phyloP scores from a whole-genome alignment of 73 alveolate species.

The Paramecium sonneborni region DNA sequence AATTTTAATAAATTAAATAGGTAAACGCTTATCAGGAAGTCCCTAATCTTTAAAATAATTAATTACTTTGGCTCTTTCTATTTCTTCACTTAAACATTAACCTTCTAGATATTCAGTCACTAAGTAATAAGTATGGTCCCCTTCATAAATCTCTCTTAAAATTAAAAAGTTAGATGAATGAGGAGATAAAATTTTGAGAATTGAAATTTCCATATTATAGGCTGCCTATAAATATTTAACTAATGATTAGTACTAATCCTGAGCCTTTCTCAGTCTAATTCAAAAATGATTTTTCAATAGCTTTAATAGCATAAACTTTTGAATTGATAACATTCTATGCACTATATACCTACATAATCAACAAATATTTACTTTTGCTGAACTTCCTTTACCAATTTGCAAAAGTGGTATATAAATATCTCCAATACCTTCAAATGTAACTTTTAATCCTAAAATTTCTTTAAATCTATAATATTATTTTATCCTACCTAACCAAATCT shows the following conservation, averaged over 20 bases:
- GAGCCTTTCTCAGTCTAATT: background rate
- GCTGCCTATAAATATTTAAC: background rate
- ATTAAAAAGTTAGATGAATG: background rate
- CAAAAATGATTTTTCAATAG: conserved; percentile 13
- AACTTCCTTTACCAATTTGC: background rate
- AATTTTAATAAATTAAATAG: background rate
- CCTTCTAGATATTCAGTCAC: background rate
- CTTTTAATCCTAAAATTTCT: background rate
- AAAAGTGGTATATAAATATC: background rate
- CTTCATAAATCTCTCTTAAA: conserved; percentile 35
- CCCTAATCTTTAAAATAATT: background rate
- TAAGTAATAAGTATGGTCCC: conserved; percentile 30
- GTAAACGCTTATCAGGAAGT: background rate
- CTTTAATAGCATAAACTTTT: conserved; percentile 31
- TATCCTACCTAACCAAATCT: background rate
- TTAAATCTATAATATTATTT: background rate
- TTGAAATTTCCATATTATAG: background rate
- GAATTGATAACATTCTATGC: background rate
- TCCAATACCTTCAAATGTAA: background rate
- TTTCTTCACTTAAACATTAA: background rate
- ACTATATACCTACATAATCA: background rate
- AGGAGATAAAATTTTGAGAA: background rate
- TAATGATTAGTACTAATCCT: background rate
- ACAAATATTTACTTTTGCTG: background rate
- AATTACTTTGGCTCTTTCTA: conserved; percentile 4